phyloP scores from a whole-genome alignment of 345 rosid species.

The Eucalyptus coolabah region DNA sequence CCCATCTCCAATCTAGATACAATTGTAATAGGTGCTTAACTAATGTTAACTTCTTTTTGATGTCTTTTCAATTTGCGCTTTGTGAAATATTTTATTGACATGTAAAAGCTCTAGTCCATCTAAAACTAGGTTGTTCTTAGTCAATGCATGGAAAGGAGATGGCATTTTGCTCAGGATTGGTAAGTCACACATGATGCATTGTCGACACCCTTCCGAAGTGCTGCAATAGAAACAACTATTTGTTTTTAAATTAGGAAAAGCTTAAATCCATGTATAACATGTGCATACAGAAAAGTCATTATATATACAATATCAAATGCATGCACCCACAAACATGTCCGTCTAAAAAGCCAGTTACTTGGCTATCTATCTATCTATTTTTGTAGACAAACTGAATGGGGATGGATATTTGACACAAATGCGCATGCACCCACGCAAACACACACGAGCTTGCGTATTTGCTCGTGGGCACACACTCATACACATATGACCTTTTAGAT shows the following conservation, averaged over 20 bases:
- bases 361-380: neutral
- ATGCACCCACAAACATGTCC: neutral
- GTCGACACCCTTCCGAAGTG: neutral
- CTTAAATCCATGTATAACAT: neutral
- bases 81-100: neutral
- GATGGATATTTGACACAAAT: neutral
- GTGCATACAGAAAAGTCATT: neutral
- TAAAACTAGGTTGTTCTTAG: neutral
- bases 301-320: neutral
- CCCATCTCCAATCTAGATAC: neutral
- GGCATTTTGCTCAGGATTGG: neutral
- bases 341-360: neutral
- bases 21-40: neutral
- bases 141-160: neutral
- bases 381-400: neutral
- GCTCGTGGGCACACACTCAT: neutral
- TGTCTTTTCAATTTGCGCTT: neutral
- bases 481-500: neutral
- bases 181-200: neutral
- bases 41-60: neutral
- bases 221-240: neutral
- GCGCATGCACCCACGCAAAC: neutral
- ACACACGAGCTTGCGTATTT: neutral
- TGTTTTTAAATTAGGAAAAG: neutral
- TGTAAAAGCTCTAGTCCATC: neutral